phyloP scores from a whole-genome alignment of 257 asterid species.

The Forsythia suspensa region DNA sequence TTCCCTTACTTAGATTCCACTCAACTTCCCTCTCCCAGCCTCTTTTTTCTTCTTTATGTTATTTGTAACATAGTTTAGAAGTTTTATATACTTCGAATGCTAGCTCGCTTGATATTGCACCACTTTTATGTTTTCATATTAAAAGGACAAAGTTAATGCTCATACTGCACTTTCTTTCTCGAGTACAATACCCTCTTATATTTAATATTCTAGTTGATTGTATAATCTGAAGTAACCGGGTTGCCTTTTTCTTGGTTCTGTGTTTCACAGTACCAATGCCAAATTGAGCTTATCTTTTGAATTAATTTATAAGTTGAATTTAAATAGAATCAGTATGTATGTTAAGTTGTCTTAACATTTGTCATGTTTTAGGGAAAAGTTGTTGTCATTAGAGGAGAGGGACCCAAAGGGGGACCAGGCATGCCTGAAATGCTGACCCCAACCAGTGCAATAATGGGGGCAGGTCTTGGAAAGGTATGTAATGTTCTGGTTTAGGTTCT shows the following conservation, averaged over 20 bases:
- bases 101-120: background rate
- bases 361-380: constrained; percentile 77
- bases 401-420: constrained; percentile 99
- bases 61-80: background rate
- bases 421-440: constrained; percentile 99
- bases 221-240: background rate
- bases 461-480: constrained; percentile 96
- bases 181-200: background rate
- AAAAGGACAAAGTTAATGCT: background rate
- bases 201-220: background rate
- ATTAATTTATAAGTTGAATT: background rate
- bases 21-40: background rate
- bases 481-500: constrained; percentile 2
- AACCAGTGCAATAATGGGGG: constrained; percentile 98
- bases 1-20: background rate
- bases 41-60: background rate
- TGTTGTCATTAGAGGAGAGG: constrained; percentile 94
- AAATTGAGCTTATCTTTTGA: background rate
- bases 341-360: background rate
- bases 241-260: background rate
- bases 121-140: background rate
- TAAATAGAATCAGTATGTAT: constrained; percentile 7
- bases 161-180: background rate
- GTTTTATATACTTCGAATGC: background rate
- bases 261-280: background rate